Conservation (phyloP, 352 stramenopile species). For the Phytophthora pisi region DNA sequence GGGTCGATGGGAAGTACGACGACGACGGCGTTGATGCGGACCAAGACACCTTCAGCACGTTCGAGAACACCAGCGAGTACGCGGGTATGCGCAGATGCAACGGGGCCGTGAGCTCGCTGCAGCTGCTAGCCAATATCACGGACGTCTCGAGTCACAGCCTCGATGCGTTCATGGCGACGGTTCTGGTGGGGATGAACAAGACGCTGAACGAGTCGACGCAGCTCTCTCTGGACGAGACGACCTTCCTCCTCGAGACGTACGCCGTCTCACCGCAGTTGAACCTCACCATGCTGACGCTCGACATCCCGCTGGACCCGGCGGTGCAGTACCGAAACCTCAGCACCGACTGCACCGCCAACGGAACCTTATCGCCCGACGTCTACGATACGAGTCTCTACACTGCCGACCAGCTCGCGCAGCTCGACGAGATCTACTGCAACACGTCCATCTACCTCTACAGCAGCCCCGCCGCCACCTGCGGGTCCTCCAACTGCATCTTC, state of each 20-base stretch:
- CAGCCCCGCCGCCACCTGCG: constrained; percentile 32
- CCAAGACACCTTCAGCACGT: constrained; percentile 20
- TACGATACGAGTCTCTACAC: constrained; percentile 25
- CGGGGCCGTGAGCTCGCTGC: constrained; percentile 40
- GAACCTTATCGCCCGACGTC: constrained; percentile 15
- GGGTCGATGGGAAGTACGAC: constrained; percentile 29
- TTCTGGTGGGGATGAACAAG: constrained; percentile 32
- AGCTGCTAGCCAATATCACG: constrained; percentile 29
- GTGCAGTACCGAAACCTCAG: constrained; percentile 39
- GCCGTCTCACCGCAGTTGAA: constrained; percentile 41
- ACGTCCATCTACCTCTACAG: constrained; percentile 33
- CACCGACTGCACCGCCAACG: constrained; percentile 28
- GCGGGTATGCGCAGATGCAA: constrained; percentile 34
- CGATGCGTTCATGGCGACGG: constrained; percentile 23
- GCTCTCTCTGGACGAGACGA: constrained; percentile 31
- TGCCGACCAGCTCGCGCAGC: constrained; percentile 9
- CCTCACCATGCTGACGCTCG: constrained; percentile 43
- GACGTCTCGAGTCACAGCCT: constrained; percentile 36
- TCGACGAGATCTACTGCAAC: constrained; percentile 29
- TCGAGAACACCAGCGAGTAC: constrained; percentile 29
- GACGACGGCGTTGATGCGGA: constrained; percentile 14
- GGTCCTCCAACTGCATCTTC: constrained; percentile 46
- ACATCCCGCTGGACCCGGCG: constrained; percentile 32
- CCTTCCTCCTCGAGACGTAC: constrained; percentile 39
- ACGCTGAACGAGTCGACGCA: constrained; percentile 27